Conservation (phyloP, 805 yeast species). For the Zygosaccharomyces kombuchaensis region DNA sequence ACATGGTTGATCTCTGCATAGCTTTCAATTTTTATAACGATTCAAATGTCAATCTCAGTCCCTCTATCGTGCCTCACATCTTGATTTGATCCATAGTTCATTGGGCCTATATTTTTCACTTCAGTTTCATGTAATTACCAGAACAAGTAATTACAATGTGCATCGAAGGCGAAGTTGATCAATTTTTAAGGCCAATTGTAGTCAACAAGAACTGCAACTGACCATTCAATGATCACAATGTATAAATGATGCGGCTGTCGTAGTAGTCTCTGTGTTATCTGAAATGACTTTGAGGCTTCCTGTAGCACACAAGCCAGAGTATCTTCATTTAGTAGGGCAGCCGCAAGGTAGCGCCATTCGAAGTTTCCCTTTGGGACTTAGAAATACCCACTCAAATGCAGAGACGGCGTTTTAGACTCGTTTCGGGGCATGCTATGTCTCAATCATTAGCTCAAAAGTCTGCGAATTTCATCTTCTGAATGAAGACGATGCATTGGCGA, state of each 20-base stretch:
- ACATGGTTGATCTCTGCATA: background rate
- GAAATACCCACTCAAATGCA: background rate
- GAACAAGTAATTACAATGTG: slow-evolving; percentile 22
- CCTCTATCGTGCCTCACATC: background rate
- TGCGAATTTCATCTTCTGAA: background rate
- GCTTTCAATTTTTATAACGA: background rate
- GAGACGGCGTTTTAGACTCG: background rate
- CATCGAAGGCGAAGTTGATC: background rate
- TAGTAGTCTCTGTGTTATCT: too few relatives aligned
- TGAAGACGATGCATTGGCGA: background rate
- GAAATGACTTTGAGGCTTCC: background rate
- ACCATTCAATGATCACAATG: background rate
- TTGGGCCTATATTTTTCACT: background rate
- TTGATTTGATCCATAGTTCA: background rate
- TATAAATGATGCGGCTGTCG: too few relatives aligned
- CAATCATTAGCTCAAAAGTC: background rate
- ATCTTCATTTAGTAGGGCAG: too few relatives aligned
- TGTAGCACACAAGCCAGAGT: too few relatives aligned
- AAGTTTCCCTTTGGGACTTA: background rate
- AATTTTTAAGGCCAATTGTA: background rate
- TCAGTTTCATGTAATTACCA: slow-evolving; percentile 24
- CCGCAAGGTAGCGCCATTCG: background rate
- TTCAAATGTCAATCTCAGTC: background rate
- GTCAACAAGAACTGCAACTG: background rate
- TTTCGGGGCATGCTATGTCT: background rate